Percentiles rank a stretch among this genome's conserved stretches.
These are phyloP conservation scores for Myxozyma udenii DNA, from an alignment of 805 yeast genomes.

Conservation along the genomic window DNA sequence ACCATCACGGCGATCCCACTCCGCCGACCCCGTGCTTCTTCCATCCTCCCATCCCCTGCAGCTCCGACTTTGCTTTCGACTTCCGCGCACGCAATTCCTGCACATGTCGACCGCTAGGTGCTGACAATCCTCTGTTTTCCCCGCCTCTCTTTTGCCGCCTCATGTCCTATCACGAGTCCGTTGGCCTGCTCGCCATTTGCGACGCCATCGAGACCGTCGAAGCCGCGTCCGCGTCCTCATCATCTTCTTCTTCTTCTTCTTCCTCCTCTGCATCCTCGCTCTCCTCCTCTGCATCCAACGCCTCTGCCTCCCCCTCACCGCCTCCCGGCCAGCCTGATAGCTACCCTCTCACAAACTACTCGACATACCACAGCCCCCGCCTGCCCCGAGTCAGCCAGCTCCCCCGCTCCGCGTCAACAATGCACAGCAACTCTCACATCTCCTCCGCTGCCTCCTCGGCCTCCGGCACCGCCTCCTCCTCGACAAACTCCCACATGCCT, in stretches of 20 bases:
- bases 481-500: neutral
- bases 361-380: conserved; percentile 2
- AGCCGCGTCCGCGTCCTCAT: conserved; percentile 36
- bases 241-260: conserved; percentile 14
- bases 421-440: neutral
- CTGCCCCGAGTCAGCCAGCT: conserved; percentile 2
- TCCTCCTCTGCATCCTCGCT: conserved; percentile 10
- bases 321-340: conserved; percentile 3
- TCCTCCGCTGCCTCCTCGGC: neutral
- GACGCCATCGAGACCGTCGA: conserved; percentile 43
- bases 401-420: conserved; percentile 10
- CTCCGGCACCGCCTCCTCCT: conserved; percentile 3
- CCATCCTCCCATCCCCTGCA: no score
- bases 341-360: neutral
- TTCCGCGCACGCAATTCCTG: no score
- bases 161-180: conserved; percentile 40
- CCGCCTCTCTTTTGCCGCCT: conserved; percentile 15
- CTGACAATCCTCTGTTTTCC: neutral
- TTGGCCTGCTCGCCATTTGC: conserved; percentile 42
- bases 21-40: no score
- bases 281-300: conserved; percentile 7
- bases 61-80: neutral
- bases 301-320: conserved; percentile 9
- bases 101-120: neutral
- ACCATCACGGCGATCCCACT: no score